Percentiles rank a stretch among this genome's conserved stretches.
Evolutionary conservation across 768 basidiomycete genomes (phyloP).

Genomic region (Podaxis sp.): DNA sequence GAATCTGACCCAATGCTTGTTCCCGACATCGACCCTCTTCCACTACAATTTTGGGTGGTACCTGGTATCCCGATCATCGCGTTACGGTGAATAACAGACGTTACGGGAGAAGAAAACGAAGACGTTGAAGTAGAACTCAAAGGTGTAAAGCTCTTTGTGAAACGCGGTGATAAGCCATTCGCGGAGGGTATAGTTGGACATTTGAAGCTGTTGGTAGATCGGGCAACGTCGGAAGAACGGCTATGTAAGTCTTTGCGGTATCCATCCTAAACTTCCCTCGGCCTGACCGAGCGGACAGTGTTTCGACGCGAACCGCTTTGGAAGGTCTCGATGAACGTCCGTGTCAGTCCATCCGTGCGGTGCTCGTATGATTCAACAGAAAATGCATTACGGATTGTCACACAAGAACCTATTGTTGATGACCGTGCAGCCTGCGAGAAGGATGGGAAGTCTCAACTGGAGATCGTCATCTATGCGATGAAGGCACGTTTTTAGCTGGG

Average conservation of each 20-base stretch:
- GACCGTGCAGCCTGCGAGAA: conserved; percentile 1
- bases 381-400: conserved; percentile 50
- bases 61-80: neutral
- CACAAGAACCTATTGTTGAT: conserved; percentile 46
- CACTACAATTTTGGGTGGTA: neutral
- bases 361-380: conserved; percentile 60
- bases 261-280: neutral
- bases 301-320: conserved; percentile 72
- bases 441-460: conserved; percentile 20
- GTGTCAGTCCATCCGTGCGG: conserved; percentile 52
- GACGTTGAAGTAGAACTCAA: conserved; percentile 55
- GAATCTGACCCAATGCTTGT: conserved; percentile 18
- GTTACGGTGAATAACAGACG: conserved; percentile 27
- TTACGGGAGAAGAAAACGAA: conserved; percentile 71
- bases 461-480: conserved; percentile 62
- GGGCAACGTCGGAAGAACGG: conserved; percentile 40
- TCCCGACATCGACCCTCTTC: neutral
- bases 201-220: conserved; percentile 54
- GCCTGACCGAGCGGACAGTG: conserved; percentile 34
- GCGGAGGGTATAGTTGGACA: conserved; percentile 61
- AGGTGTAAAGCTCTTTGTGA: conserved; percentile 59
- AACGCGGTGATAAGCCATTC: conserved; percentile 56
- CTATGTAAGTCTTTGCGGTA: conserved; percentile 39
- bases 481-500: conserved; percentile 42
- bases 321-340: conserved; percentile 70